Base-by-base conservation (phyloP, 176 grass and related monocot genomes). In the Panicum miliaceum region DNA sequence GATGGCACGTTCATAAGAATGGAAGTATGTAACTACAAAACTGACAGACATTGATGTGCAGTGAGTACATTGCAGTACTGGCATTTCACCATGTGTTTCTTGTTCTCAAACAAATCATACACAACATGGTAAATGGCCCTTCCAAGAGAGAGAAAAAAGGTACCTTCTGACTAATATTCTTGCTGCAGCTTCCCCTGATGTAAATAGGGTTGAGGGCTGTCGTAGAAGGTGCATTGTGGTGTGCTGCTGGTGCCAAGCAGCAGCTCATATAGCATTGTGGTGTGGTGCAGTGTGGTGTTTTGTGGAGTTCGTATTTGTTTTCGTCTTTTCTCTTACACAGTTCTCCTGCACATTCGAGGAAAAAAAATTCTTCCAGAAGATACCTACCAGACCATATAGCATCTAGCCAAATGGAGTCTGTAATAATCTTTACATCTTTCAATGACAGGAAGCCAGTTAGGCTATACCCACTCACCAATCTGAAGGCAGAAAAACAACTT, bases 361-460 rank as follows among this genome's bases (percentile, higher is more conserved):
- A 42, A 9, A 42, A 42, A 42, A 7, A 42, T 1, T 35, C 7
- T 70, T 32, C 25, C 22, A 66, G 29, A 32, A 10, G 40, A 48
- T 36, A 66, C 14, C 54, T 47, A 71, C n/a, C 36, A 81, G 35
- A 86, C 15, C 64, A 78, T 26, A 79, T 60, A 52, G 5, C 23
- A 71, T 81, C 57, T 78, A 32, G 23, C 51, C 6, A 10, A 59
- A 77, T 36, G 15, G 7, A 70, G 45, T 65, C 65, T 48, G 52
- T 42, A 53, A 15, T 67, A 75, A 66, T 12, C 76, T 76, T 69
- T 27, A 81, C 20, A 20, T 69, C 7, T 82, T 37, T 26, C 19
- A 38, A 13, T 54, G 71, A 47, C 63, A 86, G 22, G 5, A 73
- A 61, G 32, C 68, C 80, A 60, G 59, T 82, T 73, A 67, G 74